Percentiles rank a stretch among this genome's conserved stretches.
These are phyloP conservation scores for Akanthomyces muscarius DNA, from an alignment of 2,329 filamentous ascomycete species.

Conservation along the genomic window DNA sequence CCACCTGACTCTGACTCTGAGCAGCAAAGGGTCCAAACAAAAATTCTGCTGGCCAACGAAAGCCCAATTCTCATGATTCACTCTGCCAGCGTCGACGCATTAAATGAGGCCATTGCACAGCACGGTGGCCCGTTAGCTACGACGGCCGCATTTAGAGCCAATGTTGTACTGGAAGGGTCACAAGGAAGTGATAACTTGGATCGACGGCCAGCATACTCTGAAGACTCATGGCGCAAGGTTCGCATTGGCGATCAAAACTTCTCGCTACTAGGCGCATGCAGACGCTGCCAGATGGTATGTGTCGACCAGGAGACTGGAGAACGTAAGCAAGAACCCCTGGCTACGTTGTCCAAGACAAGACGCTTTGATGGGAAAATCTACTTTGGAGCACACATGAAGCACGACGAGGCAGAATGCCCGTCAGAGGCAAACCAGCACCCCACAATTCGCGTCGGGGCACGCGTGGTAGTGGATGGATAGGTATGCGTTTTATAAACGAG, in stretches of 20 bases:
- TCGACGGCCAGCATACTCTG: constrained; percentile 61
- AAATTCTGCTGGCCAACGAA: constrained; percentile 85
- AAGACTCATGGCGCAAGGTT: constrained; percentile 72
- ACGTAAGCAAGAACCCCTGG: constrained; percentile 79
- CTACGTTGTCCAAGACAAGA: constrained; percentile 82
- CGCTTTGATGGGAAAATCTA: constrained; percentile 78
- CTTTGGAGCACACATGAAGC: constrained; percentile 79
- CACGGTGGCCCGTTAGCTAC: constrained; percentile 62
- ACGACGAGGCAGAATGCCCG: constrained; percentile 27
- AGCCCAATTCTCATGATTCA: constrained; percentile 87
- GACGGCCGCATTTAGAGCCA: constrained; percentile 79
- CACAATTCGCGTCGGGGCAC: constrained; percentile 48
- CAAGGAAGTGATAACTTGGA: constrained; percentile 16
- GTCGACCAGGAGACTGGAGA: constrained; percentile 79
- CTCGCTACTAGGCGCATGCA: constrained; percentile 75
- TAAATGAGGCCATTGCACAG: constrained; percentile 68
- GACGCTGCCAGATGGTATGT: constrained; percentile 94
- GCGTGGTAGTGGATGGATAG: constrained; percentile 26
- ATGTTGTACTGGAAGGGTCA: constrained; percentile 67
- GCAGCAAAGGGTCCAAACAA: constrained; percentile 29
- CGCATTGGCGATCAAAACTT: constrained; percentile 62
- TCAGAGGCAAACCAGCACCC: constrained; percentile 2
- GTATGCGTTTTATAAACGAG: neutral
- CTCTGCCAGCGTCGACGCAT: constrained; percentile 68
- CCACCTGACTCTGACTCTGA: constrained; percentile 57